Evolutionary conservation across 495 filamentous ascomycete species (phyloP).

Genomic region (Wilcoxina mikolae): DNA sequence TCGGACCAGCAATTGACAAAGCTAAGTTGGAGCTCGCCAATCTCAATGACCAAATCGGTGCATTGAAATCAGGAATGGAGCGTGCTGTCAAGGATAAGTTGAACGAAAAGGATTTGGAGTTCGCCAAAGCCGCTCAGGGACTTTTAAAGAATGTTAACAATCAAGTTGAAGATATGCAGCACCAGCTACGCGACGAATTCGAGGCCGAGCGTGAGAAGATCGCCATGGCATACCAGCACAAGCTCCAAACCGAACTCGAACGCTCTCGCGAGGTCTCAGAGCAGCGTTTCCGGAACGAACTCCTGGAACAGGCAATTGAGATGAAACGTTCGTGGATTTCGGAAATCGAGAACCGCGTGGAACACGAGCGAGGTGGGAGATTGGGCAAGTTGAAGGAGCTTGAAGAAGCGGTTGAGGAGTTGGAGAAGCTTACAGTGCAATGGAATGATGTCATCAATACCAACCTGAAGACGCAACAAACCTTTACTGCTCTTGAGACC

Average conservation of each 20-base stretch:
- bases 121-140: conserved; percentile 67
- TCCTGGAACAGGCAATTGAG: conserved; percentile 79
- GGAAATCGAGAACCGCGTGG: conserved; percentile 66
- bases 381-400: conserved; percentile 74
- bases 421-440: conserved; percentile 68
- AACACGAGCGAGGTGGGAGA: conserved; percentile 74
- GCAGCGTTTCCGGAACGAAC: conserved; percentile 63
- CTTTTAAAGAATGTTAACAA: conserved; percentile 54
- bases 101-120: conserved; percentile 44
- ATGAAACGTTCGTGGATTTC: conserved; percentile 69
- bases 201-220: conserved; percentile 73
- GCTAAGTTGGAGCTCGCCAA: conserved; percentile 71
- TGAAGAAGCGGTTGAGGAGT: conserved; percentile 54
- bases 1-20: conserved; percentile 56
- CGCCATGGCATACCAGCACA: conserved; percentile 56
- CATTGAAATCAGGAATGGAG: conserved; percentile 50
- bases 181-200: conserved; percentile 71
- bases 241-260: conserved; percentile 59
- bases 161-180: conserved; percentile 58
- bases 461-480: conserved; percentile 85
- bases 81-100: conserved; percentile 66
- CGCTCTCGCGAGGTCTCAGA: conserved; percentile 60
- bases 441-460: conserved; percentile 78
- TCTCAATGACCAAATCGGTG: conserved; percentile 56
- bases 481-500: conserved; percentile 87